Base-by-base conservation (phyloP, 768 basidiomycete genomes). In the Galerina sulciceps region DNA sequence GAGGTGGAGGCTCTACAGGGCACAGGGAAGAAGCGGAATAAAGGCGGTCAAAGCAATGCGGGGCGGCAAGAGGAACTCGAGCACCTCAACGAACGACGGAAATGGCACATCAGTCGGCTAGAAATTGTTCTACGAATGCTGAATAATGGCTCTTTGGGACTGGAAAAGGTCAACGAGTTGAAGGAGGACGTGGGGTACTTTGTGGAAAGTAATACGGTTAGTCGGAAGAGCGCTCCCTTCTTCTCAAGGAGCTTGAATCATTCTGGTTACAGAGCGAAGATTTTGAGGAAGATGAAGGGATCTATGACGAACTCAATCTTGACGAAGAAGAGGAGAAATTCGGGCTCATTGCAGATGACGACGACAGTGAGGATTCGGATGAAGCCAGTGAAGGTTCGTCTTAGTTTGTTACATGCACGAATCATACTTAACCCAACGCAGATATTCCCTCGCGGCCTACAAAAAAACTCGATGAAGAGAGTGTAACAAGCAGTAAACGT, bases 111-210 rank as follows among this genome's bases (percentile, higher is more conserved):
- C 67, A 84, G 83, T 65, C 85, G 96, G 55, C 81, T 99, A 63
- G 97, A 99, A 75, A 88, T 99, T 66, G 91, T 99, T 40, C 81
- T 97, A 56, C 87, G 97, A 48, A 77, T 99, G 64, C 78, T 99
- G 61, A 95, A 98, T 76, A 99, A 99, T 68, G 96, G 96, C 31
- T 90, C 93, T 35, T 75, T 99, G 67, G 68, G 87, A 22, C 79
- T 90, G 20, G 97, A 99, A 18, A 87, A 87, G 65, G 92, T 97
- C 1, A 76, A 84, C 45, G 81, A 78, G 6, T 81, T 98, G 61
- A 94, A 96, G 73, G 97, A 99, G 26, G 96, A 99, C 71, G 94
- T 99, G 55, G 81, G 84, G 22, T 99, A 98, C 74, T 99, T 98
- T 65, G 94, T 99, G 60, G 94, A 96, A 73, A 91, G 86, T 68